Base-by-base conservation (phyloP, 148 eudicot genomes). In the Gaultheria prostrata region DNA sequence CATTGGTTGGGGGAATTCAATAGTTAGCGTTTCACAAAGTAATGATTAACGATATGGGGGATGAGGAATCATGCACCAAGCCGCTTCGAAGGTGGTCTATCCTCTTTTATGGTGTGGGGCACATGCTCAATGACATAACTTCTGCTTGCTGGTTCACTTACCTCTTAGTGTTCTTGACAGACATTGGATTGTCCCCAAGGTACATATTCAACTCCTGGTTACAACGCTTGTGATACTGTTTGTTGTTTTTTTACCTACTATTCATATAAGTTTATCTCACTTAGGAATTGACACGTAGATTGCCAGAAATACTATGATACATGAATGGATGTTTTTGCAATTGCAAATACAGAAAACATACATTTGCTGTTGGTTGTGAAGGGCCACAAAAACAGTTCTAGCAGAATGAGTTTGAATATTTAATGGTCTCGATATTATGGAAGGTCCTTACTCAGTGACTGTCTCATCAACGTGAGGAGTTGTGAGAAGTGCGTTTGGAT, bases 101-200 rank as follows among this genome's bases (percentile, higher is more conserved):
- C 39, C 83, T 96, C 56, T 89, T 84, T 71, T 96, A 96, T 88
- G 99, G 99, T 6, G 94, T 94, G 45, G 99, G 99, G 0, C 99
- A 96, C 84, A 91, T 96, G 98, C 93, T 96, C 53, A 96, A 96
- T 86, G 99, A 96, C 91, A 90, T 94, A 76, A 96, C 98, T 72
- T 91, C 99, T 61, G 91, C 99, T 32, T 96, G 98, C 86, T 96
- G 99, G 99, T 96, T 94, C 86, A 94, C 99, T 15, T 96, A 96
- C 86, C 92, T 96, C 84, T 82, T 96, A 82, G 97, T 96, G 48
- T 96, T 92, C 89, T 85, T 96, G 86, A 94, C 97, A 18, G 95
- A 93, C 79, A 92, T 96, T 83, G 99, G 98, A 24, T 87, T 96
- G 59, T 89, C 99, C 76, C 91, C 98, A 13, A 87, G 93, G 98